Base-by-base conservation (phyloP, 768 basidiomycete species). In the Aureoboletus auriporus region DNA sequence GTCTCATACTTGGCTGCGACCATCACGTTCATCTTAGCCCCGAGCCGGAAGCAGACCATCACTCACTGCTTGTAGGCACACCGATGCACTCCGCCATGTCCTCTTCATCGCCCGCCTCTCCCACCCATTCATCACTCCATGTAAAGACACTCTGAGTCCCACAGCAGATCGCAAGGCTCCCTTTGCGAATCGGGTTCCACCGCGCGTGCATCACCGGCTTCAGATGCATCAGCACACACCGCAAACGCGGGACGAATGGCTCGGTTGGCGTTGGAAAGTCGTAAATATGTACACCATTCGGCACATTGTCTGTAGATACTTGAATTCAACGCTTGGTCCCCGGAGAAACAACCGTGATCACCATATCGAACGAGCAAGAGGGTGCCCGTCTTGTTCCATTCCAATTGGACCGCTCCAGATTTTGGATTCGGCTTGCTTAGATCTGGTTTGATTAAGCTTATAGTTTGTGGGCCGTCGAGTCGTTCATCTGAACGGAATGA, bases 61-160 rank as follows among this genome's bases (percentile, higher is more conserved):
- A 50, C 53, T 46, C 27, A 79, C 89, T 69, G 88, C 89, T 80
- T n/a, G 86, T 79, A 30, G 93, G 93, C 5, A 96, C 80, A 7
- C 89, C 89, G 30, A 94, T 80, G 57, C 91, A 94, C 65, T 95
- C 93, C 3, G 91, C 90, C 69, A 92, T 85, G 59, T 92, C 91
- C 52, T 71, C 69, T 59, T 81, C 83, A 38, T 77, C 77, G 5
- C 74, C 77, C 6, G 66, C 72, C 39, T 81, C 81, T 27, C 74
- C 75, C 13, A 81, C 67, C 86, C 86, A 89, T 58, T 91, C 89
- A 52, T 89, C 87, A 54, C 84, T 89, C 89, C 89, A 93, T 8
- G 75, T 79, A 64, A 86, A 89, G 20, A 89, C 62, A 46, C 84
- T 81, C 47, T 78, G 77, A 42, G 67, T 76, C 10, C 83, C 84